A percentile compares a stretch with the other conserved stretches of the same genome.
phyloP scores from a whole-genome alignment of 2,329 filamentous ascomycete genomes.

The Fonsecaea pedrosoi region DNA sequence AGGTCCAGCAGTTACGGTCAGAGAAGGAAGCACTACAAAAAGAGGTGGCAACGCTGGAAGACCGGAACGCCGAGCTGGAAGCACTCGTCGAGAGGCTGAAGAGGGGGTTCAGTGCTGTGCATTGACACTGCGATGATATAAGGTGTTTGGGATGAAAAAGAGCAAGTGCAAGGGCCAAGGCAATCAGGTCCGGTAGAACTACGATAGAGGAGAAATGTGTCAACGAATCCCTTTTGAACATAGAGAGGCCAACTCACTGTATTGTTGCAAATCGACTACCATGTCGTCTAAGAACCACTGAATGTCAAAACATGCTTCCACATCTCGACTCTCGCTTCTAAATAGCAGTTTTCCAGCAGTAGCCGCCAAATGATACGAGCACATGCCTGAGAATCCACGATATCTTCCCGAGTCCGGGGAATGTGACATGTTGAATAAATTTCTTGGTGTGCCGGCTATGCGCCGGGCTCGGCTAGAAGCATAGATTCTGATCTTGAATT shows the following conservation, averaged over 20 bases:
- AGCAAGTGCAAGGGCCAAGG: neutral
- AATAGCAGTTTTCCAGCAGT: neutral
- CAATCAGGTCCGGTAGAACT: neutral
- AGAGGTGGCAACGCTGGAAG: conserved; percentile 49
- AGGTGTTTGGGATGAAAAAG: neutral
- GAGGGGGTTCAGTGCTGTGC: conserved; percentile 43
- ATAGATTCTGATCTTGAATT: neutral
- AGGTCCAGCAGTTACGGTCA: conserved; percentile 47
- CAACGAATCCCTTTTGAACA: neutral
- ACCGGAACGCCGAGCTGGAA: conserved; percentile 49
- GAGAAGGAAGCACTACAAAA: conserved; percentile 51
- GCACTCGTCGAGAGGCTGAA: conserved; percentile 53
- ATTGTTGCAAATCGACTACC: neutral
- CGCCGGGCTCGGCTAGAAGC: neutral
- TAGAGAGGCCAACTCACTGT: neutral
- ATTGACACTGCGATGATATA: conserved; percentile 3
- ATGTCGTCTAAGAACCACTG: neutral
- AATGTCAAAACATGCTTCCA: neutral
- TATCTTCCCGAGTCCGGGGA: neutral
- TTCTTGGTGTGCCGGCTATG: neutral
- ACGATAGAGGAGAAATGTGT: neutral
- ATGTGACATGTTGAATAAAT: neutral
- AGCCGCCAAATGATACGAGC: neutral
- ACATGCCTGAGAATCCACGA: neutral
- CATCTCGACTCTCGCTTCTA: neutral